phyloP scores from a whole-genome alignment of 768 basidiomycete genomes.

The Pleurotus tuber-regium region DNA sequence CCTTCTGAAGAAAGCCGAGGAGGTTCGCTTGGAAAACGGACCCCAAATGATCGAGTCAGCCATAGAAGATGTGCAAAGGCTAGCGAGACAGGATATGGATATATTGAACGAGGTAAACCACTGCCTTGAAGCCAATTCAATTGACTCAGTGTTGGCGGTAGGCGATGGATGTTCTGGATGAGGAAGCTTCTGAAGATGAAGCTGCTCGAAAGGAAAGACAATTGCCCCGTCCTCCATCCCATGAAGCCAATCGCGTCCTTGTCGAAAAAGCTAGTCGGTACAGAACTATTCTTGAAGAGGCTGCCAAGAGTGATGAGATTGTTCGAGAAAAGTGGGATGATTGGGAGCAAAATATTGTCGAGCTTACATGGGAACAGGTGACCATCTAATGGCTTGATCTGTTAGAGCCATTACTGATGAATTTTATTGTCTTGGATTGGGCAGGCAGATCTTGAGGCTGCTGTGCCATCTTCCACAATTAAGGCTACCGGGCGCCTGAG shows the following conservation, averaged over 20 bases:
- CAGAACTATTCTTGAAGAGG: constrained; percentile 66
- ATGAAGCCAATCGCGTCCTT: constrained; percentile 75
- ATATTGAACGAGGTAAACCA: constrained; percentile 71
- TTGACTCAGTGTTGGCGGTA: constrained; percentile 25
- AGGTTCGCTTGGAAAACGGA: constrained; percentile 79
- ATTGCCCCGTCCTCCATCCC: constrained; percentile 61
- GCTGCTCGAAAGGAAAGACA: constrained; percentile 50
- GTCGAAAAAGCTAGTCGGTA: constrained; percentile 71
- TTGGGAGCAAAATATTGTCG: constrained; percentile 72
- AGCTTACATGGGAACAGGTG: constrained; percentile 68
- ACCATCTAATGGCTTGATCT: constrained; percentile 24
- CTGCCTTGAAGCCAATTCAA: background rate
- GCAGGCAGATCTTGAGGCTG: constrained; percentile 63
- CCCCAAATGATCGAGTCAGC: constrained; percentile 66
- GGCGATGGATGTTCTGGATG: constrained; percentile 90
- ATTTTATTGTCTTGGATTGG: background rate
- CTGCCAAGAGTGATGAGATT: constrained; percentile 69
- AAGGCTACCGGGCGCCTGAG: constrained; percentile 28
- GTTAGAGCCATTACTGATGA: constrained; percentile 5
- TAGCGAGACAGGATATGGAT: constrained; percentile 58
- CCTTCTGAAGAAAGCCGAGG: constrained; percentile 79
- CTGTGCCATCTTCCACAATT: constrained; percentile 65
- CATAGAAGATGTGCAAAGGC: constrained; percentile 67
- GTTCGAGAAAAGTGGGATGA: constrained; percentile 86
- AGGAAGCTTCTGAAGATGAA: constrained; percentile 86